Evolutionary conservation across 2,329 filamentous ascomycete species (phyloP).

Genomic region (Zymoseptoria crescenta): DNA sequence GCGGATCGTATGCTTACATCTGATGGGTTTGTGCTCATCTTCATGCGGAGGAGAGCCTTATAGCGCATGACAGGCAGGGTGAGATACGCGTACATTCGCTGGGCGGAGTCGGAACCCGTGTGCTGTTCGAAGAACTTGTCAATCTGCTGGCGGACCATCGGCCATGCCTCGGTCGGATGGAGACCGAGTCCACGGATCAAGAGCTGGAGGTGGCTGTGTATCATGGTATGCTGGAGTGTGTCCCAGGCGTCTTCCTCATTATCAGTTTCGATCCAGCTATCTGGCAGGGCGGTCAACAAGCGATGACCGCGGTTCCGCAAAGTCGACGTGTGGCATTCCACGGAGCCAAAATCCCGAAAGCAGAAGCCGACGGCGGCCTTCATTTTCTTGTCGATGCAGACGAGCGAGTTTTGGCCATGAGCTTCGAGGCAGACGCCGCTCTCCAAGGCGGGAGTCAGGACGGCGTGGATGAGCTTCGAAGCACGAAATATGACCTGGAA

Average conservation of each 20-base stretch:
- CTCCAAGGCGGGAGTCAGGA: slow-evolving; percentile 1
- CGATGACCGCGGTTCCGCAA: slow-evolving; percentile 1
- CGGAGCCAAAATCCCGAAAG: slow-evolving; percentile 4
- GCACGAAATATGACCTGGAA: neutral
- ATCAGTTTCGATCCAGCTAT: neutral
- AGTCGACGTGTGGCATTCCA: slow-evolving; percentile 5
- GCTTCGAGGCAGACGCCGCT: slow-evolving; percentile 7
- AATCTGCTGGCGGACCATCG: neutral
- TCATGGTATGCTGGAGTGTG: slow-evolving; percentile 4
- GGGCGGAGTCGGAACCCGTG: neutral
- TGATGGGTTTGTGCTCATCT: neutral
- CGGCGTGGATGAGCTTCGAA: neutral
- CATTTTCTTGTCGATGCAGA: neutral
- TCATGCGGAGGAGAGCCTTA: neutral
- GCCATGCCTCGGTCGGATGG: neutral
- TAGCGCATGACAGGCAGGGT: neutral
- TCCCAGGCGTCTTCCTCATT: slow-evolving; percentile 5
- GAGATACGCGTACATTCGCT: neutral
- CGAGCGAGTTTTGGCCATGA: slow-evolving; percentile 4
- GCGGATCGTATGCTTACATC: neutral
- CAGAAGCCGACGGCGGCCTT: slow-evolving; percentile 1
- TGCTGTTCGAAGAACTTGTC: neutral
- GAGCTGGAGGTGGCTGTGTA: slow-evolving; percentile 5
- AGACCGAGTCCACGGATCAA: neutral
- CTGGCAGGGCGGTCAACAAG: slow-evolving; percentile 1